Evolutionary conservation across 2,329 filamentous ascomycete genomes (phyloP).

Genomic region (Ophiostoma australiae): DNA sequence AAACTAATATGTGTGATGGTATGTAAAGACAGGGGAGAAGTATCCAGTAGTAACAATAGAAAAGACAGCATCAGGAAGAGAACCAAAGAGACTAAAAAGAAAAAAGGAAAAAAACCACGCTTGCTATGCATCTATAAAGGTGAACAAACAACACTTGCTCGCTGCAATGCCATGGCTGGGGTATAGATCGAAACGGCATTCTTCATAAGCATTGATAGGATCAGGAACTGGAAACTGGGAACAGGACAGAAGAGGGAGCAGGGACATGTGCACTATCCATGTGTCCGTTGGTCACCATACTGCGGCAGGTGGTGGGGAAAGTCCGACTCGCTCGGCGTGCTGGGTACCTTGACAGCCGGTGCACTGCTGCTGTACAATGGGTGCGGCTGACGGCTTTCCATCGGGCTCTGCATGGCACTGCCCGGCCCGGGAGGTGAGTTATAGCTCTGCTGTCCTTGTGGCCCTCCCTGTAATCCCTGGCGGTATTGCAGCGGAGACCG

Average conservation of each 20-base stretch:
- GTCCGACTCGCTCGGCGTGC: constrained; percentile 22
- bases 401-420: constrained; percentile 13
- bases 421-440: not conserved
- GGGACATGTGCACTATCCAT: not conserved
- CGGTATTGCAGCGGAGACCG: constrained; percentile 8
- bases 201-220: not conserved
- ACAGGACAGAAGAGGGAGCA: not conserved
- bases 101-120: not conserved
- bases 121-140: not conserved
- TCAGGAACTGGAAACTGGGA: not conserved
- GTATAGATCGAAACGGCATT: constrained; percentile 4
- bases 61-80: not conserved
- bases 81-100: not conserved
- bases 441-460: not conserved
- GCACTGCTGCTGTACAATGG: not conserved
- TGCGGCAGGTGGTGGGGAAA: constrained; percentile 23
- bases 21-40: not conserved
- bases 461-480: not conserved
- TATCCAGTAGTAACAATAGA: not conserved
- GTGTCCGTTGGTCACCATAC: constrained; percentile 17
- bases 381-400: not conserved
- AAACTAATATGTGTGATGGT: not conserved
- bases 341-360: constrained; percentile 22
- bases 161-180: constrained; percentile 4
- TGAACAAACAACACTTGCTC: constrained; percentile 10